phyloP scores from a whole-genome alignment of 768 basidiomycete species.

The Mycena leptocephala region DNA sequence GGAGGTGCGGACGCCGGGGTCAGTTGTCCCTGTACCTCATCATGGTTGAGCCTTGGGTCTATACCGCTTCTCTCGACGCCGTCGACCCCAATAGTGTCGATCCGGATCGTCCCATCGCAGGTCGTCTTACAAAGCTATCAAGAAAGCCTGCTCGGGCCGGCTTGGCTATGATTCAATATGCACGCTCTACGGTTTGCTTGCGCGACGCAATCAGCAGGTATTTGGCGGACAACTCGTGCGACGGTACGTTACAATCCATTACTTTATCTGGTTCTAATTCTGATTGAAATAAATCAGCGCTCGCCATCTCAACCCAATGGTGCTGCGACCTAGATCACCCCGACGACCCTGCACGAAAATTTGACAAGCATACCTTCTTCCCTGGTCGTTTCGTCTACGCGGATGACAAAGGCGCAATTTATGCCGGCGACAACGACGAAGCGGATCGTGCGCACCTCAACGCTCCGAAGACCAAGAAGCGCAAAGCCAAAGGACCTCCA shows the following conservation, averaged over 20 bases:
- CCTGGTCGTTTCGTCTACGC: slow-evolving; percentile 1
- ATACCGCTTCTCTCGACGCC: not conserved
- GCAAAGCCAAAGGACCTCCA: not conserved
- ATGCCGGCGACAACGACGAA: not conserved
- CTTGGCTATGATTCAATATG: slow-evolving; percentile 11
- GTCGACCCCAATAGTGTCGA: not conserved
- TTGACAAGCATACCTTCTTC: slow-evolving; percentile 1
- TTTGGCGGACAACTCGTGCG: not conserved
- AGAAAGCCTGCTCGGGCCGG: slow-evolving; percentile 19
- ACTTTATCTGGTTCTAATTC: not conserved
- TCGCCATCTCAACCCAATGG: not conserved
- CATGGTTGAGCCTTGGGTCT: slow-evolving; percentile 25
- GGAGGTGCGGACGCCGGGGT: not conserved
- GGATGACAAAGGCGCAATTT: not conserved
- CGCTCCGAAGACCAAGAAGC: not conserved
- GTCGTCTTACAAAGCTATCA: not conserved
- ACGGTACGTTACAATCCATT: too few relatives aligned
- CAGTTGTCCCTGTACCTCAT: not conserved
- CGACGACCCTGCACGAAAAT: not conserved
- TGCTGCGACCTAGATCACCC: slow-evolving; percentile 2
- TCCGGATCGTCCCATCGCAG: slow-evolving; percentile 9
- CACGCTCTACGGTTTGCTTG: slow-evolving; percentile 5
- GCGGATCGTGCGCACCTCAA: not conserved
- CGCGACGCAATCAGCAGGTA: not conserved
- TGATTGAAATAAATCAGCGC: not conserved